Evolutionary conservation across 495 filamentous ascomycete genomes (phyloP).

Genomic region (Podospora fimiseda): DNA sequence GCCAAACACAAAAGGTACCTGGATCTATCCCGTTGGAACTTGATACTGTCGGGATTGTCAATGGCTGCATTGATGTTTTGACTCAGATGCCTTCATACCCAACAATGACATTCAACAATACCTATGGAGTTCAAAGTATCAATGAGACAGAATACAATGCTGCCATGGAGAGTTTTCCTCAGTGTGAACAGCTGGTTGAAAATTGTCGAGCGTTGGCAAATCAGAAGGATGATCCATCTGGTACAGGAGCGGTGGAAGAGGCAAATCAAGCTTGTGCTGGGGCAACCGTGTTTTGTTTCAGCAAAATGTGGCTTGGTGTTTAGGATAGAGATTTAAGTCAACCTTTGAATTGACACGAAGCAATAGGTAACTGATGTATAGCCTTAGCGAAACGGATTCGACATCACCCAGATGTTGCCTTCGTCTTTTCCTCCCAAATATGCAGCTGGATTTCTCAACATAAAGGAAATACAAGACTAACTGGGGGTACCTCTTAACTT

Average conservation of each 20-base stretch:
- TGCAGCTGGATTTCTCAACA: constrained; percentile 53
- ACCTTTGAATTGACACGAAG: no score
- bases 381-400: constrained; percentile 41
- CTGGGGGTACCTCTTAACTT: constrained; percentile 63
- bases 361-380: no score
- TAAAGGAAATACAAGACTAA: constrained; percentile 49
- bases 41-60: constrained; percentile 53
- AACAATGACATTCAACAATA: constrained; percentile 59
- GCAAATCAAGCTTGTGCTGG: constrained; percentile 41
- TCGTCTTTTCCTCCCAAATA: constrained; percentile 59
- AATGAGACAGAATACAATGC: constrained; percentile 32
- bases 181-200: constrained; percentile 43
- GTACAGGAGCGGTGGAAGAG: constrained; percentile 37
- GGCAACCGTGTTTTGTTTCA: constrained; percentile 36
- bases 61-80: constrained; percentile 65
- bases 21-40: constrained; percentile 46
- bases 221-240: constrained; percentile 36
- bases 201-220: constrained; percentile 40
- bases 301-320: constrained; percentile 23
- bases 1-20: constrained; percentile 48
- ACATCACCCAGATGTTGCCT: constrained; percentile 44
- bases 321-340: neutral
- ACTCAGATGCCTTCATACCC: constrained; percentile 58
- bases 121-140: constrained; percentile 61
- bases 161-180: constrained; percentile 31